These are phyloP conservation scores for Cadophora sp. DNA, from an alignment of 2,329 filamentous ascomycete genomes.

Conservation along the genomic window DNA sequence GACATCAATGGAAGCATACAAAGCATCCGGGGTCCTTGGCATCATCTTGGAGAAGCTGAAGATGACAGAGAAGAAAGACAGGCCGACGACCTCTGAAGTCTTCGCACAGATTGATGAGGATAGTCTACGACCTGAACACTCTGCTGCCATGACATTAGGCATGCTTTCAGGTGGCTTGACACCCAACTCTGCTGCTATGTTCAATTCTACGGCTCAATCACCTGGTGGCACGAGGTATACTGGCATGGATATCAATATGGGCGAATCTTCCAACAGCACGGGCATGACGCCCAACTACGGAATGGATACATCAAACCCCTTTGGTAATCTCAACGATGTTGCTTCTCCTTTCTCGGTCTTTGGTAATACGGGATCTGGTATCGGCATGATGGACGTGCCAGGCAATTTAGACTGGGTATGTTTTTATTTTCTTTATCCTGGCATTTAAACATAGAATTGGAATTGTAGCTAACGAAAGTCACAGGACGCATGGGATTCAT, in stretches of 20 bases:
- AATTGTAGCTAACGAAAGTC: constrained; percentile 36
- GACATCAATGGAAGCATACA: constrained; percentile 86
- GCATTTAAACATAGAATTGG: background rate
- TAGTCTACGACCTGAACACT: constrained; percentile 67
- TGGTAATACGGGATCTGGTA: constrained; percentile 48
- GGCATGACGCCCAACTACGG: constrained; percentile 52
- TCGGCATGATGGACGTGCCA: constrained; percentile 60
- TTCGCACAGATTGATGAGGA: constrained; percentile 48
- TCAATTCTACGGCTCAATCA: constrained; percentile 47
- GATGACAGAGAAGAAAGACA: constrained; percentile 46
- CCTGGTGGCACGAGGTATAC: constrained; percentile 37
- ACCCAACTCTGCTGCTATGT: constrained; percentile 50
- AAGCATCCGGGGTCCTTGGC: constrained; percentile 80
- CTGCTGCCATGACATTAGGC: constrained; percentile 73
- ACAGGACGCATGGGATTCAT: constrained; percentile 73
- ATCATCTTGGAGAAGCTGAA: constrained; percentile 85
- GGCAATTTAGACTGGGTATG: constrained; percentile 69
- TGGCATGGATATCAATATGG: constrained; percentile 43
- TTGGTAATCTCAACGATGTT: constrained; percentile 35
- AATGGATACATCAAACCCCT: constrained; percentile 40
- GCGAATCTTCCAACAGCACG: constrained; percentile 44
- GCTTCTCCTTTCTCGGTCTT: constrained; percentile 60
- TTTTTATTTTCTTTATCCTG: constrained; percentile 10
- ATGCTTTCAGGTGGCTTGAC: constrained; percentile 68
- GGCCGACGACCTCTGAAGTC: constrained; percentile 38